Conservation (phyloP, 805 yeast genomes). For the Wickerhamiella kurtzmanii region DNA sequence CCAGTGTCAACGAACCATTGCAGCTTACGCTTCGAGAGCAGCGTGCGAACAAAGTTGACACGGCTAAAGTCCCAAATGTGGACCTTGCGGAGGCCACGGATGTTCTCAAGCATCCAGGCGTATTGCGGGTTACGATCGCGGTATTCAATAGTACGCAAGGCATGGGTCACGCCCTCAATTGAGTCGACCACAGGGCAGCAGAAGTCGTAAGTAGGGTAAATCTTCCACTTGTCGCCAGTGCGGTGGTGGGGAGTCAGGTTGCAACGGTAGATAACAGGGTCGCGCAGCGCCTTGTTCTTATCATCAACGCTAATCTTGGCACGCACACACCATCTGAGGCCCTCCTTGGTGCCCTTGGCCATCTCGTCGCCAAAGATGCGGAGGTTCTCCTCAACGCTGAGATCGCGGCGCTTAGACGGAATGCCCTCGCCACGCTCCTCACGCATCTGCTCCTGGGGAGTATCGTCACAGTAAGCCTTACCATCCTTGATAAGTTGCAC, state of each 20-base stretch:
- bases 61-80: constrained; percentile 97
- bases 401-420: constrained; percentile 81
- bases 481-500: constrained; percentile 84
- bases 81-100: constrained; percentile 67
- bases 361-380: constrained; percentile 67
- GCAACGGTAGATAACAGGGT: constrained; percentile 95
- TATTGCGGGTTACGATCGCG: constrained; percentile 98
- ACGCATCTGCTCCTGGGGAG: constrained; percentile 89
- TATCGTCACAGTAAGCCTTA: constrained; percentile 94
- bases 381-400: constrained; percentile 85
- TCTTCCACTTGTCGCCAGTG: constrained; percentile 85
- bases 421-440: constrained; percentile 98
- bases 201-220: constrained; percentile 97
- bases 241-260: constrained; percentile 96
- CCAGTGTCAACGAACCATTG: constrained; percentile 97
- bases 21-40: constrained; percentile 90
- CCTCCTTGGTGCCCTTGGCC: constrained; percentile 88
- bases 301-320: constrained; percentile 92
- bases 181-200: constrained; percentile 96
- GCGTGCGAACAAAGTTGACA: constrained; percentile 90
- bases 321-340: constrained; percentile 83
- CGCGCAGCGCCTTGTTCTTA: constrained; percentile 88
- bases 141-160: constrained; percentile 95
- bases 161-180: constrained; percentile 94
- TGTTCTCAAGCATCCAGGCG: constrained; percentile 82